Evolutionary conservation across 179 eudicot genomes (phyloP).

Genomic region (Drosera spatulata): DNA sequence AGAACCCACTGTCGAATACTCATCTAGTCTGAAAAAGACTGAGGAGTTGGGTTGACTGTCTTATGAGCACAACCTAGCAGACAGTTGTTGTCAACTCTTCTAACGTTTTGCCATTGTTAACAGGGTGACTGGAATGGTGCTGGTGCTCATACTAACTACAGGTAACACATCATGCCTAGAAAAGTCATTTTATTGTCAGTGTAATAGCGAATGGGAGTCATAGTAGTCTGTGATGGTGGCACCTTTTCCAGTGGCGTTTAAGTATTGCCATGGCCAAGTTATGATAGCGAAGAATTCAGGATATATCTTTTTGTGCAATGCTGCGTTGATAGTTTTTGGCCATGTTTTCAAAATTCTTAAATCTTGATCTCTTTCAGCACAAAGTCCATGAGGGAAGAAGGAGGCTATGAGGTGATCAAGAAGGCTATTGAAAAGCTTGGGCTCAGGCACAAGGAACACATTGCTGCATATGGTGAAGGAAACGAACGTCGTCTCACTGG

Average conservation of each 20-base stretch:
- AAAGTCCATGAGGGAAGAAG: constrained; percentile 82
- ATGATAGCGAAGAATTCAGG: neutral
- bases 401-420: constrained; percentile 78
- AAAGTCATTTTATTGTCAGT: neutral
- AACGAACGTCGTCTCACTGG: constrained; percentile 96
- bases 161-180: constrained; percentile 22
- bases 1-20: too few relatives aligned
- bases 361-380: constrained; percentile 33
- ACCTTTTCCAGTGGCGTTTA: neutral
- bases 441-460: constrained; percentile 79
- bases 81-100: neutral
- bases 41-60: too few relatives aligned
- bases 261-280: neutral
- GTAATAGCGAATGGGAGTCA: neutral
- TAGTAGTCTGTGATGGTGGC: neutral
- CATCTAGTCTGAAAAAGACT: too few relatives aligned
- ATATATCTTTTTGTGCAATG: neutral
- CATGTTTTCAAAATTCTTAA: neutral
- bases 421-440: constrained; percentile 84
- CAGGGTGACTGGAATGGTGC: constrained; percentile 99
- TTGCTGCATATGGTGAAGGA: constrained; percentile 96
- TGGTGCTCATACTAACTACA: constrained; percentile 92
- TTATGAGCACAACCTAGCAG: too few relatives aligned
- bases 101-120: neutral
- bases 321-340: neutral